Base-by-base conservation (phyloP, 2,329 filamentous ascomycete species). In the Scytalidium lignicola region DNA sequence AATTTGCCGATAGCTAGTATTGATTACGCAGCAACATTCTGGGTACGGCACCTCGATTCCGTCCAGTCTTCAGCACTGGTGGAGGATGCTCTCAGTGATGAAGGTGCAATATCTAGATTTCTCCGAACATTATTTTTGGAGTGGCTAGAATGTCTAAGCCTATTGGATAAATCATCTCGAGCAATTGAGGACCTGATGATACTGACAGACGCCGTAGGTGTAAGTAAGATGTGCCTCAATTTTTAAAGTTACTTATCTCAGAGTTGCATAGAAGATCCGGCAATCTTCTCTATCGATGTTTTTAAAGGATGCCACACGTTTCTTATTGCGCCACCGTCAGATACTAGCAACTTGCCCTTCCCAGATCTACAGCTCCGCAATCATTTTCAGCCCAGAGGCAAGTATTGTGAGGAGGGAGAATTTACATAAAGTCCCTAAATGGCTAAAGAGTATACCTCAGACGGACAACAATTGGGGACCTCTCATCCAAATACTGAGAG, bases 101-200 rank as follows among this genome's bases (percentile, higher is more conserved):
- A 43, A 50, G 39, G 49, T 42, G 15, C 9, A 26, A 53, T 57
- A 39, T 41, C 20, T n/a, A 43, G 3, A 49, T 62, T 64, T 22
- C 55, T 63, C 18, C 29, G 51, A 13, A 52, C 46, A 23, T 63
- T 50, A 43, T 46, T 64, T 2, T 54, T 64, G 21, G 55, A 59
- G 50, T 63, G 60, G 61, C 47, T 64, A 43, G 60, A 64, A 56
- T 62, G 55, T 49, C 43, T 62, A 20, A 62, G 59, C 51, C 51
- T 62, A 20, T 43, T 60, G 17, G 50, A 55, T 1, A 55, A 44
- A 46, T 50, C 62, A 20, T 46, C 50, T 23, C 13, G 39, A n/a
- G 56, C 57, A 28, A 43, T 59, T 21, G 37, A 53, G 29, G 29
- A 43, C 17, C 48, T 63, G 9, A 48, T 47, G 42, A 41, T 44